Percentiles rank a stretch among this genome's conserved stretches.
Evolutionary conservation across 106 monocot species (phyloP).

Genomic region (Platanthera zijinensis): DNA sequence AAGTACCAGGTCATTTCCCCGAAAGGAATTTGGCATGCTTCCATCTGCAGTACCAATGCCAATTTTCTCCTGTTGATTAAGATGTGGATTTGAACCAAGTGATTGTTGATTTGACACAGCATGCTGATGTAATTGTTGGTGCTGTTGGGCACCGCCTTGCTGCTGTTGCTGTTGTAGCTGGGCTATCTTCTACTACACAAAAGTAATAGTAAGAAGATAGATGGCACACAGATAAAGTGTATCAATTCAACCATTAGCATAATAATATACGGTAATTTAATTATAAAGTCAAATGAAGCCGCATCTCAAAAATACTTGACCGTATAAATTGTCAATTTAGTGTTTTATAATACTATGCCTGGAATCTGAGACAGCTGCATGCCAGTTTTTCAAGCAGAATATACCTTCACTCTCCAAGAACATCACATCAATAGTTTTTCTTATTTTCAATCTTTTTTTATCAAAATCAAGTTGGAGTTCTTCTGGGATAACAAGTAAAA

Average conservation of each 20-base stretch:
- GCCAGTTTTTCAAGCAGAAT: too few relatives aligned
- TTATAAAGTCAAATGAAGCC: background rate
- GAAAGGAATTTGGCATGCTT: conserved; percentile 7
- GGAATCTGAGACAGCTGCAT: too few relatives aligned
- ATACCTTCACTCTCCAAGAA: too few relatives aligned
- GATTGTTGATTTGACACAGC: conserved; percentile 3
- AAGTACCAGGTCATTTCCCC: conserved; percentile 9
- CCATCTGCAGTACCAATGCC: background rate
- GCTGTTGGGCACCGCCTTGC: conserved; percentile 1
- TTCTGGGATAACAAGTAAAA: too few relatives aligned
- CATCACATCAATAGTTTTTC: too few relatives aligned
- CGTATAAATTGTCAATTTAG: background rate
- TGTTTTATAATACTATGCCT: background rate
- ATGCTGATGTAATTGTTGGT: conserved; percentile 4
- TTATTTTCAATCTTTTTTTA: too few relatives aligned
- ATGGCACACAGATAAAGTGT: background rate
- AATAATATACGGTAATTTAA: background rate
- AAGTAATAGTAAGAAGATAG: background rate
- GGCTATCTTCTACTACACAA: conserved; percentile 12
- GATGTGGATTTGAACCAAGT: conserved; percentile 3
- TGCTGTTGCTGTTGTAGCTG: conserved; percentile 10
- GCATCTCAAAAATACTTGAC: background rate
- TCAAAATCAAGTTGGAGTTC: too few relatives aligned
- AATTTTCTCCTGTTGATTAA: conserved; percentile 2
- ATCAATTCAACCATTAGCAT: background rate